Percentiles rank a stretch among this genome's conserved stretches.
These are phyloP conservation scores for Coccomyxa sp. DNA, from an alignment of 139 green algal species.

Conservation along the genomic window DNA sequence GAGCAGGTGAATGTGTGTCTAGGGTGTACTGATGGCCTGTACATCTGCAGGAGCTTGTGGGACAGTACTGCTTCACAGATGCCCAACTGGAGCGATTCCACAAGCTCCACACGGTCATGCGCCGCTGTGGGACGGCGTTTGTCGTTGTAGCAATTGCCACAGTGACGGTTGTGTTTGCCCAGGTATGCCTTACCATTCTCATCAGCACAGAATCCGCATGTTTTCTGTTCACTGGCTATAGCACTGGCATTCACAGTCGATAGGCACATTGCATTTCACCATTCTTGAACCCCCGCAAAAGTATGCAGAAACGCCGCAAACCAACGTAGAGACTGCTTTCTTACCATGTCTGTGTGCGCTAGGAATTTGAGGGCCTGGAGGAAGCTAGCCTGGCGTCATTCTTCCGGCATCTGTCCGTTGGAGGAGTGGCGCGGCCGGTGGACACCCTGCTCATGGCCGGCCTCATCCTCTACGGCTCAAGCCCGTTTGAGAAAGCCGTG, in stretches of 20 bases:
- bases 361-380: too few relatives aligned
- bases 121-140: background rate
- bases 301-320: too few relatives aligned
- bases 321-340: too few relatives aligned
- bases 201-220: too few relatives aligned
- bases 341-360: too few relatives aligned
- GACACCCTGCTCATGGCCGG: conserved; percentile 4
- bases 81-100: background rate
- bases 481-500: background rate
- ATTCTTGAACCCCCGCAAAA: background rate
- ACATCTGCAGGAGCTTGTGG: background rate
- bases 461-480: background rate
- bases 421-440: background rate
- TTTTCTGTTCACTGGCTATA: background rate
- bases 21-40: too few relatives aligned
- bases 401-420: background rate
- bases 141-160: background rate
- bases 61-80: background rate
- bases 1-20: too few relatives aligned
- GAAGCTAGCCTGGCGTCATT: too few relatives aligned
- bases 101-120: background rate
- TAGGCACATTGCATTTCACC: background rate
- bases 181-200: background rate
- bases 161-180: background rate
- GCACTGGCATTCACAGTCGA: background rate